A percentile compares a stretch with the other conserved stretches of the same genome.
phyloP scores from a whole-genome alignment of 2,329 filamentous ascomycete genomes.

The Didymella exigua region DNA sequence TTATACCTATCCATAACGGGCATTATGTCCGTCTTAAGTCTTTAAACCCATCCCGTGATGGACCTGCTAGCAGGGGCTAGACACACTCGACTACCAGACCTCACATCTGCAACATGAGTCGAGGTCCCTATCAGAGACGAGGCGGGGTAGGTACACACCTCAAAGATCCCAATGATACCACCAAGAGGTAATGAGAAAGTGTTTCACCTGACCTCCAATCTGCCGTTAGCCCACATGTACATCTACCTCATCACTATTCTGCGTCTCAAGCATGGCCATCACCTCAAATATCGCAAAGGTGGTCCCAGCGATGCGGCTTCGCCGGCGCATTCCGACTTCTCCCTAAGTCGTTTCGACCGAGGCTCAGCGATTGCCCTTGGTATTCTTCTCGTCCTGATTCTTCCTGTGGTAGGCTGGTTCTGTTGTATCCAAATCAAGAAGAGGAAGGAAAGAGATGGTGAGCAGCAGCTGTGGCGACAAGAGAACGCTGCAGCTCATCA shows the following conservation, averaged over 20 bases:
- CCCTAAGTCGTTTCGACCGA: background rate
- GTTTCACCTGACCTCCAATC: background rate
- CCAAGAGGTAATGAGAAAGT: background rate
- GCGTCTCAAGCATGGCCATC: background rate
- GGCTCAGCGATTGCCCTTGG: background rate
- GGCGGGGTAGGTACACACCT: background rate
- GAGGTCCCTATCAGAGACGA: background rate
- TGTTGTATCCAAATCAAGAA: background rate
- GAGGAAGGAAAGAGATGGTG: background rate
- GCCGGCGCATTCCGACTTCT: background rate
- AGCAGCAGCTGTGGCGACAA: background rate
- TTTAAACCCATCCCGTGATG: background rate
- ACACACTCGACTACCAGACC: background rate
- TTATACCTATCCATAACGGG: background rate
- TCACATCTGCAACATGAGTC: slow-evolving; percentile 9
- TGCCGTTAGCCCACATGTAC: background rate
- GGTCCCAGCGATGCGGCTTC: background rate
- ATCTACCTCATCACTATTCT: background rate
- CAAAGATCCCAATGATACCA: background rate
- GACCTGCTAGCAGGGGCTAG: background rate
- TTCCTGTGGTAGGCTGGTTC: background rate
- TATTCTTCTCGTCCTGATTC: background rate
- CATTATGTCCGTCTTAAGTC: background rate
- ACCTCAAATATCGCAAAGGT: background rate
- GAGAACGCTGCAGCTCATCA: background rate